Evolutionary conservation across 306 rosid species (phyloP).

Genomic region (Lathyrus sativus): DNA sequence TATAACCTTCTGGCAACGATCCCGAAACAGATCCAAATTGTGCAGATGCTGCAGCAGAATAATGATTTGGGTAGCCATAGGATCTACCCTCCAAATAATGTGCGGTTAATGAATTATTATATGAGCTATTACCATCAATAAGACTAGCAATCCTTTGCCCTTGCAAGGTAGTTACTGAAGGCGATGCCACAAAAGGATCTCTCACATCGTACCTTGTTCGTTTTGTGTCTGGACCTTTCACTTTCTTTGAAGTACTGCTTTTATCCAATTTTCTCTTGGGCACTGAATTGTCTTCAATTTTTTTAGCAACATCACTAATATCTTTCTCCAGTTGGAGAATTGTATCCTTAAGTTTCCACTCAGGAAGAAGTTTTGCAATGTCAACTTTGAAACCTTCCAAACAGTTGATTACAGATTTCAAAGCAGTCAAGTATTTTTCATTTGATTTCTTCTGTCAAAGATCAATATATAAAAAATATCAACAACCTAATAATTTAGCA

Average conservation of each 20-base stretch:
- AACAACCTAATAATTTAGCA: conserved; percentile 16
- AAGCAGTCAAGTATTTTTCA: conserved; percentile 59
- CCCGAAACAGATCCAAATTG: conserved; percentile 45
- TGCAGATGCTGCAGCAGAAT: conserved; percentile 40
- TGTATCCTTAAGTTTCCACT: conserved; percentile 54
- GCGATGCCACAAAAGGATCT: conserved; percentile 41
- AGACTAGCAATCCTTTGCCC: conserved; percentile 46
- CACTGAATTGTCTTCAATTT: conserved; percentile 36
- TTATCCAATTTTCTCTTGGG: conserved; percentile 51
- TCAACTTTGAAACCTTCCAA: conserved; percentile 58
- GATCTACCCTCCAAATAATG: conserved; percentile 38
- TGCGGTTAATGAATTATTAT: conserved; percentile 41
- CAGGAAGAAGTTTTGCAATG: conserved; percentile 50
- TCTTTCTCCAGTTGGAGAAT: conserved; percentile 53
- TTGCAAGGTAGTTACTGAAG: conserved; percentile 41
- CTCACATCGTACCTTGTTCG: conserved; percentile 37
- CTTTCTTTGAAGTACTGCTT: conserved; percentile 33
- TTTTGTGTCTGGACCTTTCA: conserved; percentile 46
- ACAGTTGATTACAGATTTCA: conserved; percentile 55
- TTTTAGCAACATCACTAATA: conserved; percentile 36
- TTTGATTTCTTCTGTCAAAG: conserved; percentile 52
- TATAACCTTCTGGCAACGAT: conserved; percentile 39
- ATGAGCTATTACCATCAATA: conserved; percentile 44
- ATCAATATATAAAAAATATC: conserved; percentile 28
- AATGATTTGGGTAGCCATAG: conserved; percentile 43